Evolutionary conservation across 2,329 filamentous ascomycete species (phyloP).

Genomic region (Emmonsia crescens): DNA sequence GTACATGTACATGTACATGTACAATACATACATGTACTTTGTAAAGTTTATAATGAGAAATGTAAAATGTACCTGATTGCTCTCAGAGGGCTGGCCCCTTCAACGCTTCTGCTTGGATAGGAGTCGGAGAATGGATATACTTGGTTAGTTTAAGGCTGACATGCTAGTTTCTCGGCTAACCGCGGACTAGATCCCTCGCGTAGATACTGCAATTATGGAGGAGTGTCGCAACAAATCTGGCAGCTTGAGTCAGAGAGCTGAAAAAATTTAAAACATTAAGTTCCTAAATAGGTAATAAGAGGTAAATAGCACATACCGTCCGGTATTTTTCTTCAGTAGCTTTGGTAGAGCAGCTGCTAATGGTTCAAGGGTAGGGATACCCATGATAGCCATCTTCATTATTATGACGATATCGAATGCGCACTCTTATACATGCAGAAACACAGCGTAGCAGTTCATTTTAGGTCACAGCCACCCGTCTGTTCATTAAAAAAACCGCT

Average conservation of each 20-base stretch:
- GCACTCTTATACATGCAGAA: conserved; percentile 14
- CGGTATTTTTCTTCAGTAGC: conserved; percentile 31
- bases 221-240: conserved; percentile 37
- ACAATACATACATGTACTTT: too few species aligned
- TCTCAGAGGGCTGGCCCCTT: conserved; percentile 24
- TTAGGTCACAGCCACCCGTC: conserved; percentile 4
- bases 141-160: conserved; percentile 31
- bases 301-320: conserved; percentile 26
- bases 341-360: conserved; percentile 32
- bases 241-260: neutral
- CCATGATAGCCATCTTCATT: conserved; percentile 43
- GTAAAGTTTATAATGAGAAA: neutral
- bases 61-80: conserved; percentile 24
- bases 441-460: conserved; percentile 5
- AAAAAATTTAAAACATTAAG: too few species aligned
- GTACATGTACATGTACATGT: too few species aligned
- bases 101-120: conserved; percentile 29
- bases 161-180: conserved; percentile 26
- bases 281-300: too few species aligned
- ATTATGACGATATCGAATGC: conserved; percentile 36
- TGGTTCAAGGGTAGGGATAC: conserved; percentile 34
- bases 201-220: conserved; percentile 38
- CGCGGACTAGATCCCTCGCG: conserved; percentile 30
- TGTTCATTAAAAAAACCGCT: neutral
- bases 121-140: conserved; percentile 37